phyloP scores from a whole-genome alignment of 2,329 filamentous ascomycete genomes.

The Alternaria metachromatica region DNA sequence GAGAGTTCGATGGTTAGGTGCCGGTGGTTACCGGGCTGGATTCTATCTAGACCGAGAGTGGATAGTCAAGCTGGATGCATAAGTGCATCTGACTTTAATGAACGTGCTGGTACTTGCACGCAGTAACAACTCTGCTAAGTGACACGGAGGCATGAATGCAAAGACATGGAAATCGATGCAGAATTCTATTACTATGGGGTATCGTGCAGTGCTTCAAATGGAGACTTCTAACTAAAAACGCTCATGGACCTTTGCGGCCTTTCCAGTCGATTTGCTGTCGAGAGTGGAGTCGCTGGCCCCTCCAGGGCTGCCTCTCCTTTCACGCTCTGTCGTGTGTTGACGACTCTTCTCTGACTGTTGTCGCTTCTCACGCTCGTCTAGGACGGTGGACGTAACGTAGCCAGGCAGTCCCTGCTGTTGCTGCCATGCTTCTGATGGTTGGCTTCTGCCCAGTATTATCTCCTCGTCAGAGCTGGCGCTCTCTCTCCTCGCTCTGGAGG shows the following conservation, averaged over 20 bases:
- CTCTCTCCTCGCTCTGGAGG: conserved; percentile 24
- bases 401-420: conserved; percentile 18
- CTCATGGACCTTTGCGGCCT: conserved; percentile 4
- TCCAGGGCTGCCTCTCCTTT: conserved; percentile 18
- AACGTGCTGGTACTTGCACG: too few species aligned
- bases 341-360: conserved; percentile 5
- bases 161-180: not conserved
- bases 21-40: not conserved
- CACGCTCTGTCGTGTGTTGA: not conserved
- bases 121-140: too few species aligned
- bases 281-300: conserved; percentile 17
- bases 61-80: not conserved
- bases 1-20: not conserved
- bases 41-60: not conserved
- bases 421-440: conserved; percentile 19
- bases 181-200: not conserved
- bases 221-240: not conserved
- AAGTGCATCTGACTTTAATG: not conserved
- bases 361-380: conserved; percentile 12
- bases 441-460: conserved; percentile 18
- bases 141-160: too few species aligned
- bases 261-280: conserved; percentile 14
- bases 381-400: conserved; percentile 27
- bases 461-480: conserved; percentile 33
- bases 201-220: not conserved